Base-by-base conservation (phyloP, 371 early-diverging fungal genomes). In the Sporodiniella umbellata region DNA sequence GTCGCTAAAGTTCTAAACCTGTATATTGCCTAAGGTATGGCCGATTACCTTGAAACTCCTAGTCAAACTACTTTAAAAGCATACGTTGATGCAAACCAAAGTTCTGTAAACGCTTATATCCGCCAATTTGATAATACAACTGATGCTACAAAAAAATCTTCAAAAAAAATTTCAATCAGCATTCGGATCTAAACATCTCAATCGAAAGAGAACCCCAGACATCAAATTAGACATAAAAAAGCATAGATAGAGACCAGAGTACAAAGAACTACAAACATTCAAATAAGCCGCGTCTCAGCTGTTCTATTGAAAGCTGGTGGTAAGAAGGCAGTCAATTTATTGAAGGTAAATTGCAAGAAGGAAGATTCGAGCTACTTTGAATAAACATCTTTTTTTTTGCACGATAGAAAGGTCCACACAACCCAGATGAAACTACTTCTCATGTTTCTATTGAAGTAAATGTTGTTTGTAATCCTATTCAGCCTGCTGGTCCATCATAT, bases 281-380 rank as follows among this genome's bases (percentile, higher is more conserved):
- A 53, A 53, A 53, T 45, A 53, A 21, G 46, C 19, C 46, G 45
- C 45, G 46, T 53, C 46, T 45, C 53, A 53, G 53, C 53, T 45
- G 45, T 39, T 53, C 26, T 53, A 45, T 38, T 53, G 53, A 45
- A 53, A 45, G 46, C 45, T 26, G 28, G 46, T 28, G 39, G 53
- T 38, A 53, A 45, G 45, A 53, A 53, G 30, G 46, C 17, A 39
- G 53, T 45, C 39, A 53, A 53, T 53, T 53, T 53, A 45, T 53
- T 53, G 45, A 53, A 53, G 46, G 53, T 53, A 53, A 45, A 53
- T 53, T 51, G 33, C 52, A 51, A 51, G 44, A 51, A 44, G 37
- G 35, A 51, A 51, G n/a, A 44, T 33, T 51, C 44, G 48, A 38
- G 48, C n/a, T 48, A 48, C 48, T 48, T 48, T 48, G 37, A 51